phyloP scores from a whole-genome alignment of 768 basidiomycete species.

The Rhizopogon rudus region DNA sequence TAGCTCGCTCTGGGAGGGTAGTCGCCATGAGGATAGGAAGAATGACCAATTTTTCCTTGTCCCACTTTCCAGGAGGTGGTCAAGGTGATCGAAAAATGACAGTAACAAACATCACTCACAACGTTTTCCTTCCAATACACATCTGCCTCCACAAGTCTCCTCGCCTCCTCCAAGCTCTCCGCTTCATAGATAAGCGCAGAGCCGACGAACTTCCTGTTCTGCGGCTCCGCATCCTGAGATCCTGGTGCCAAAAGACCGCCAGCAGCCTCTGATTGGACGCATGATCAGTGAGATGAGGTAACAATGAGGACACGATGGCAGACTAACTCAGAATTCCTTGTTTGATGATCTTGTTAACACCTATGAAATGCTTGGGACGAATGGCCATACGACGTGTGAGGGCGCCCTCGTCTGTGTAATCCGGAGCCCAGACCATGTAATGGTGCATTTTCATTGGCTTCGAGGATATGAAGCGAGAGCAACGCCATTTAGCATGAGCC shows the following conservation, averaged over 20 bases:
- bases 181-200: conserved; percentile 54
- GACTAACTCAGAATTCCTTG: conserved; percentile 48
- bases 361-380: conserved; percentile 45
- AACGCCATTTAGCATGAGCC: background rate
- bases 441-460: background rate
- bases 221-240: conserved; percentile 39
- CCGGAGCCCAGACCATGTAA: conserved; percentile 59
- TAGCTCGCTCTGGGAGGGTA: conserved; percentile 21
- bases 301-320: conserved; percentile 1
- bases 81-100: background rate
- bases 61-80: conserved; percentile 41
- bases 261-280: conserved; percentile 40
- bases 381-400: conserved; percentile 54
- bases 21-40: conserved; percentile 40
- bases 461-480: background rate
- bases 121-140: conserved; percentile 39
- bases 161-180: conserved; percentile 42
- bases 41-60: conserved; percentile 48
- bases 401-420: conserved; percentile 54
- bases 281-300: conserved; percentile 7
- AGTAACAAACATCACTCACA: conserved; percentile 24
- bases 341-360: conserved; percentile 35
- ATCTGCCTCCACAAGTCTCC: conserved; percentile 35
- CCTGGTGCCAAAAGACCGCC: conserved; percentile 59
- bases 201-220: conserved; percentile 56